Evolutionary conservation across 1,139 yeast species (phyloP), one percentile per base, ranked within the genome.

Genomic region (Suhomyces wounanorum): DNA sequence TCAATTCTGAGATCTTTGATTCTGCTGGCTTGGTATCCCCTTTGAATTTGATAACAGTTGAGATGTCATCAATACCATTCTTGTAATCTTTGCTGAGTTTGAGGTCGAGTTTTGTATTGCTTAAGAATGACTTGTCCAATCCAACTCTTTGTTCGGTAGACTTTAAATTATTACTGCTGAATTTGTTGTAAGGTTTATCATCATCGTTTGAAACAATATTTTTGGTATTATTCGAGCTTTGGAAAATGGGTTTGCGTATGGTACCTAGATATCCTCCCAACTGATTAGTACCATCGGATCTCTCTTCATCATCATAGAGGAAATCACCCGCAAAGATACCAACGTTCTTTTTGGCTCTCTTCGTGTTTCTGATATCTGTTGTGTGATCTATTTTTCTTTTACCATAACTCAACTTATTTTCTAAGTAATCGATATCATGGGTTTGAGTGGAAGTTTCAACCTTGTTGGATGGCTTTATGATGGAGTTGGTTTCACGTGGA

Each of bases 371-470:
- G 6, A 38, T n/a, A 8, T 43, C 40, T 6, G 36, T 26, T n/a
- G 18, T 23, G 11, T 45, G 18, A 13, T 47, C 33, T 45, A 45
- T 16, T 39, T 49, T 40, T 60, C 55, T 37, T 42, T 51, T 52
- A 53, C 50, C 50, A 31, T 50, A 44, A 41, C 65, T 62, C 47
- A 72, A 62, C 18, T 63, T 58, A 30, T 61, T 62, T 35, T 66
- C 60, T 47, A 76, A 63, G 44, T 63, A 71, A 35, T 64, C 63
- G 25, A 59, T 39, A 55, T 72, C 69, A 52, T 69, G 75, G 2
- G 81, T 77, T 55, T 77, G 81, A 3, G 81, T 77, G 2, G 76
- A 54, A 1, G 77, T 70, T 52, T 77, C 80, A 7, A 75, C 78
- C 52, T 56, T 56, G 17, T 62, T 62, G 10, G 52, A 42, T 8